Evolutionary conservation across 2,329 filamentous ascomycete species (phyloP), one percentile per base, ranked within the genome.

Genomic region (Fusarium tanahbumbuense): DNA sequence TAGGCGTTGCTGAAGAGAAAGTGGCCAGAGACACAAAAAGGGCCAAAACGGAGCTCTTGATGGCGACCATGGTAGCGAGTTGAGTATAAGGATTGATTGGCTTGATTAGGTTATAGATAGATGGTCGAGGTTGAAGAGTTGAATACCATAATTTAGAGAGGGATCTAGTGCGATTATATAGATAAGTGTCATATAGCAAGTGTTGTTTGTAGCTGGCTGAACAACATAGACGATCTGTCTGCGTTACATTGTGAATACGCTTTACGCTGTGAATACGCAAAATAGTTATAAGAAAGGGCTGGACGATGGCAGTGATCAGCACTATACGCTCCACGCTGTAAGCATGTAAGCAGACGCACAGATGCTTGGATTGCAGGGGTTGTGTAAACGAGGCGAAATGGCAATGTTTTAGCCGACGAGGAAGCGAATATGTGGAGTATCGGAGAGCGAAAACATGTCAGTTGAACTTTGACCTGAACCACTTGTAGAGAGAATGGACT

Each of bases 191-290:
- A n/a, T n/a, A n/a, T n/a, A n/a, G n/a, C n/a, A n/a, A n/a, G n/a
- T n/a, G n/a, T n/a, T 11, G 34, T 11, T n/a, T n/a, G 5, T 7
- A 6, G 5, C 34, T 7, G 3, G 5, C 5, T 4, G 1, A n/a
- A n/a, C 9, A 11, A 2, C 3, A 32, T 37, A 6, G 18, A 37
- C 9, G 12, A 0, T 37, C 6, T 6, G 18, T 0, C 1, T n/a
- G 1, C 1, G 11, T 2, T 7, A 12, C 10, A 37, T 37, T 12
- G 0, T 4, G 9, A 37, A 37, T 37, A 37, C 18, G 34, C 10
- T 12, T 11, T 37, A n/a, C 18, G 34, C 34, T 37, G 10, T 11
- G n/a, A 12, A 37, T 37, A n/a, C 34, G 34, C 34, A n/a, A n/a
- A n/a, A n/a, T n/a, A n/a, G n/a, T n/a, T n/a, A n/a, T n/a, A n/a